These are phyloP conservation scores for Colletotrichum lindemuthianum DNA, from an alignment of 2,329 filamentous ascomycete species.

Conservation along the genomic window DNA sequence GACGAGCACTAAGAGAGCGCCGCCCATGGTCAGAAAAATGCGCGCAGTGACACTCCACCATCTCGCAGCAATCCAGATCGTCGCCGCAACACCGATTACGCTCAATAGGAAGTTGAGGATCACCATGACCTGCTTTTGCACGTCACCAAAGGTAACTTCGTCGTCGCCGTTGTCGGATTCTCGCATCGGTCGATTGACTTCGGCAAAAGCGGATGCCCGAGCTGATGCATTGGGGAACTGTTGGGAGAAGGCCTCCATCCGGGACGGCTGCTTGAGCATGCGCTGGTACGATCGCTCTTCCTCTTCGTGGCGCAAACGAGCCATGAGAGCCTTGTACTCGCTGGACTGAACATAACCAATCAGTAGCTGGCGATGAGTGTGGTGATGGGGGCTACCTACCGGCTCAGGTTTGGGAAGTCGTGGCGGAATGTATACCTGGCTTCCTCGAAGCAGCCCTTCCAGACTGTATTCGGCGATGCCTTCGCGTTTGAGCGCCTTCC, in stretches of 20 bases:
- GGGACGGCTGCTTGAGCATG: slow-evolving; percentile 73
- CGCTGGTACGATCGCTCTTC: slow-evolving; percentile 84
- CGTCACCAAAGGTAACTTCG: slow-evolving; percentile 74
- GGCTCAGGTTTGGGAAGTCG: slow-evolving; percentile 81
- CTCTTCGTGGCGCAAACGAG: slow-evolving; percentile 81
- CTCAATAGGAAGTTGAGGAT: slow-evolving; percentile 92
- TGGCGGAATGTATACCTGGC: slow-evolving; percentile 80
- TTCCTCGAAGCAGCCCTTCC: slow-evolving; percentile 76
- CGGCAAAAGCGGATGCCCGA: slow-evolving; percentile 64
- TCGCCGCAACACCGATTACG: slow-evolving; percentile 80
- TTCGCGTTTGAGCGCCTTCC: slow-evolving; percentile 58
- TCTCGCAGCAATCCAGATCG: slow-evolving; percentile 80
- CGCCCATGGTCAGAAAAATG: slow-evolving; percentile 76
- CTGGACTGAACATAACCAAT: slow-evolving; percentile 65
- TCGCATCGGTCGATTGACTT: slow-evolving; percentile 59
- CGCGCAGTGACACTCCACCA: slow-evolving; percentile 80
- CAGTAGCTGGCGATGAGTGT: background rate
- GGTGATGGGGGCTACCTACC: slow-evolving; percentile 57
- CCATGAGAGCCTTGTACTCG: slow-evolving; percentile 91
- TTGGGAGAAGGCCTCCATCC: slow-evolving; percentile 67
- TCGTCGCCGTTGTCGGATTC: slow-evolving; percentile 65
- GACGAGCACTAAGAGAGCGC: slow-evolving; percentile 74
- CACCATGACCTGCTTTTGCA: slow-evolving; percentile 83
- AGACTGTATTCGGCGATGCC: slow-evolving; percentile 59
- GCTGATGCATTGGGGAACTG: slow-evolving; percentile 64